Evolutionary conservation across 176 grass and related monocot genomes (phyloP), one percentile per base, ranked within the genome.

Genomic region (Otatea glauca): DNA sequence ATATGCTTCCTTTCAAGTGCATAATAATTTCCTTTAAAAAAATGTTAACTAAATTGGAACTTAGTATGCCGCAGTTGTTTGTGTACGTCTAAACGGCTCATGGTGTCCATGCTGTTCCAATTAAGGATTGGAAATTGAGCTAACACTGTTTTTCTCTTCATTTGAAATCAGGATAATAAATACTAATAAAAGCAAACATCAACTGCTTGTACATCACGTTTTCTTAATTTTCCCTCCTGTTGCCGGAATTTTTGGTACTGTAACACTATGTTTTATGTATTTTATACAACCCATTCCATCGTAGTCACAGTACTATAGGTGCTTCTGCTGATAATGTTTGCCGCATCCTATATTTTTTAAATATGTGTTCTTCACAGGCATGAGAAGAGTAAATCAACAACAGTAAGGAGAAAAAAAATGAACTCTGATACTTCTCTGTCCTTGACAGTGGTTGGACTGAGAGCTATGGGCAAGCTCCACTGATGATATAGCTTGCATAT

Each of bases 1-100:
- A 16, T 68, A 61, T 84, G 18, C 55, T 66, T 9, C 29, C 70
- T 87, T 87, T 80, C 38, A 69, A 24, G 51, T 53, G 20, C 68
- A 79, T 72, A 38, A 38, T 71, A 24, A 51, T 65, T 80, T 41
- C 3, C 14, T n/a, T 35, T 12, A 73, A 72, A 42, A 47, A 21
- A 61, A 37, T 5, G 15, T 70, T 69, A 69, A 66, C 75, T 75
- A 45, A 69, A 48, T 32, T 74, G 49, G 15, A 65, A 59, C 70
- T 44, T 83, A 8, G 76, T 63, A 35, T 80, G 24, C 54, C 65
- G 39, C 15, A 80, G 66, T 60, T 53, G 44, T 80, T 81, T 23
- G 38, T 64, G 29, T 21, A 34, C 7, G 29, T 67, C 6, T 49
- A 20, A 65, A 15, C 77, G 55, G 14, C 66, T 61, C 47, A 47